These are phyloP conservation scores for Podosphaera fusca DNA, from an alignment of 2,329 filamentous ascomycete species.

Conservation along the genomic window DNA sequence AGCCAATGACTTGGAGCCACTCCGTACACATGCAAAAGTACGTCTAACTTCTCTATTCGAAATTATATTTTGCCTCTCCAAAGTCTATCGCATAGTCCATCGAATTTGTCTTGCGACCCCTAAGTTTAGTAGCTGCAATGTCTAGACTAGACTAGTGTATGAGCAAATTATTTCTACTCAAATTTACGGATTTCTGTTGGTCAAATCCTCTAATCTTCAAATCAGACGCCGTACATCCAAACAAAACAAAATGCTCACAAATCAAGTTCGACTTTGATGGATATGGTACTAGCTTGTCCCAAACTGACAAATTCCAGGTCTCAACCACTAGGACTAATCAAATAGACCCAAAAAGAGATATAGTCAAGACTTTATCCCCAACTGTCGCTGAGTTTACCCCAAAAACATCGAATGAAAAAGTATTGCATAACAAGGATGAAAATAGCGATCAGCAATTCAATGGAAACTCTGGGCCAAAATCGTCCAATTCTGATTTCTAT, in stretches of 20 bases:
- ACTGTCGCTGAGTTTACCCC: neutral
- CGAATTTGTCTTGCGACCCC: no score
- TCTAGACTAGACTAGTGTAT: no score
- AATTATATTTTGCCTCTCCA: no score
- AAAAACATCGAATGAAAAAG: neutral
- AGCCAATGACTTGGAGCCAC: neutral
- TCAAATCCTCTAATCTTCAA: no score
- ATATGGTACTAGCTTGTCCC: neutral
- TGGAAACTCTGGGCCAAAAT: slow-evolving; percentile 19
- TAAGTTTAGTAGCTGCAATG: no score
- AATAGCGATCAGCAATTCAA: neutral
- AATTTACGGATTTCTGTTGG: no score
- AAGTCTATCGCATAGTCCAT: no score
- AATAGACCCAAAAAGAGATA: neutral
- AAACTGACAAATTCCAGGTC: neutral
- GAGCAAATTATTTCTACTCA: no score
- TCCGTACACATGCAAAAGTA: neutral
- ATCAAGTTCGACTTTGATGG: no score
- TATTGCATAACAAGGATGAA: neutral
- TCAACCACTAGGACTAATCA: neutral
- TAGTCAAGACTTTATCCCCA: neutral
- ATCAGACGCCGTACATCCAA: no score
- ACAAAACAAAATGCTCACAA: no score
- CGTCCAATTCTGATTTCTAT: slow-evolving; percentile 15
- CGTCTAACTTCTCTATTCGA: neutral